Base-by-base conservation (phyloP, 164 flowering plant genomes). In the Dillenia suffruticosa region DNA sequence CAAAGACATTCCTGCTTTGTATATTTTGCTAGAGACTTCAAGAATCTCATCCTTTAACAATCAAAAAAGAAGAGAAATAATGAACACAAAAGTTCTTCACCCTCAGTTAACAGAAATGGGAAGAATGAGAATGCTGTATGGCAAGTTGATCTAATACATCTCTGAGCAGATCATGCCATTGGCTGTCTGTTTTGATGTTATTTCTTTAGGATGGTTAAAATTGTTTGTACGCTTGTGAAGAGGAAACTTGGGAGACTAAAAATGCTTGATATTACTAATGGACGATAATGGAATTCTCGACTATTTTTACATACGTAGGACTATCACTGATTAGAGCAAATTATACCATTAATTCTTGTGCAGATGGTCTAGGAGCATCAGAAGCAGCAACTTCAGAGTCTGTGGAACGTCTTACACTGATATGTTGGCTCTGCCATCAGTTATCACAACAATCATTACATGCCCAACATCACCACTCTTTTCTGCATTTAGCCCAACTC, bases 381-480 rank as follows among this genome's bases (percentile, higher is more conserved):
- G 83, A 22, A 60, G 86, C 81, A 64, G 71, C 69, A 47, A 81
- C 83, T 76, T 90, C 97, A 43, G 87, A 94, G 67, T 88, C 97
- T 51, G 75, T 93, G 56, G 98, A 93, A 73, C 83, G 77, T 78
- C 90, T 90, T 52, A 93, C 75, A 93, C 75, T 43, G 97, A 87
- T 71, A 89, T 87, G 65, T 93, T 93, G 45, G 98, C 98, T 76
- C 97, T 79, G 15, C 98, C 98, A 76, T 93, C 98, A 13, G 98
- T 93, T 70, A 93, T 80, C 54, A 87, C 97, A 66, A 93, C 98
- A 47, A 93, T 93, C 97, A 93, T 90, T 62, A 90, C 58, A 40
- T 96, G 91, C 12, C 98, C 98, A 69, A 93, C 94, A 73, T 93
- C 97, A 66, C 98, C 98, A 68, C 97, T 90, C 75, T 93, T 92